Evolutionary conservation across 495 filamentous ascomycete species (phyloP).

Genomic region (Podospora pseudocomata): DNA sequence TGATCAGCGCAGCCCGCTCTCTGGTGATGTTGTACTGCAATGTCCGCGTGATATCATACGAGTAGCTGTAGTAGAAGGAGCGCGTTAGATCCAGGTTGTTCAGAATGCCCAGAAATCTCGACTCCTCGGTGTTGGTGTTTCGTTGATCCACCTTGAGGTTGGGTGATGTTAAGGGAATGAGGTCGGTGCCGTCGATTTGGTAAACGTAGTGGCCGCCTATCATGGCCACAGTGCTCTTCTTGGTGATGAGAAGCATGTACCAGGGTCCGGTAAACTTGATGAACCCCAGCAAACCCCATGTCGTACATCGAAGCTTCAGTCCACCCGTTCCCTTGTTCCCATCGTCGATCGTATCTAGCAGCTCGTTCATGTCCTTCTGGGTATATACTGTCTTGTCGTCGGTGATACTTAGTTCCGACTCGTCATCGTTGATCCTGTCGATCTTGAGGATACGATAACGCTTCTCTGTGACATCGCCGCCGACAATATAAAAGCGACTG

Average conservation of each 20-base stretch:
- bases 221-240: conserved; percentile 92
- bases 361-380: conserved; percentile 86
- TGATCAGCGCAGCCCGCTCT: conserved; percentile 64
- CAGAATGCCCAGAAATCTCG: conserved; percentile 80
- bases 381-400: conserved; percentile 95
- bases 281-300: conserved; percentile 92
- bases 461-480: conserved; percentile 81
- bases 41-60: conserved; percentile 90
- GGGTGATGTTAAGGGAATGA: conserved; percentile 76
- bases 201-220: conserved; percentile 95
- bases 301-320: conserved; percentile 81
- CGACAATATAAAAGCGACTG: conserved; percentile 88
- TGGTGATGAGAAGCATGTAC: conserved; percentile 96
- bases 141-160: conserved; percentile 68
- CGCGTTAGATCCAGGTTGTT: conserved; percentile 84
- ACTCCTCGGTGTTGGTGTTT: conserved; percentile 83
- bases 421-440: conserved; percentile 76
- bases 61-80: conserved; percentile 98
- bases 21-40: conserved; percentile 89
- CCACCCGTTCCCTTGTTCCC: conserved; percentile 92
- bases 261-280: conserved; percentile 94
- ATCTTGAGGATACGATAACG: conserved; percentile 91
- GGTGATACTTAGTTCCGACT: conserved; percentile 70
- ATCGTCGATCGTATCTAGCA: conserved; percentile 91
- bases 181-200: conserved; percentile 91